Evolutionary conservation across 495 filamentous ascomycete species (phyloP), one percentile per base, ranked within the genome.

Genomic region (Penicillium canescens): DNA sequence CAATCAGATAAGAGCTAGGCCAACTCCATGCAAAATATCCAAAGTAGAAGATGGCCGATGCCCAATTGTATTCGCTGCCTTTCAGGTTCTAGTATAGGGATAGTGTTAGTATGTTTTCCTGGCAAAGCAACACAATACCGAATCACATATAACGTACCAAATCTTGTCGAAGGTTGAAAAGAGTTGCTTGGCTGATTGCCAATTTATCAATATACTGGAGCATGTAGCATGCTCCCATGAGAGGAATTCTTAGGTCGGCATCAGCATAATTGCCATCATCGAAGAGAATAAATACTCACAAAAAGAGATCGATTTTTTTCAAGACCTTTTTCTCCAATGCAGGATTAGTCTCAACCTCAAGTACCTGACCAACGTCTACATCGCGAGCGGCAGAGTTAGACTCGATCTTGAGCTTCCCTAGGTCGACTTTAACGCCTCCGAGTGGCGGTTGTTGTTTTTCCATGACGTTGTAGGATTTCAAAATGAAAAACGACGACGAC

Each of bases 171-270:
- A 79, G 52, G 18, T 78, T 75, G 67, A 83, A 81, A 20, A 79
- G 58, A 9, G 70, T 74, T 12, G 79, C 74, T 59, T 83, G 82
- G 38, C 78, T 81, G 1, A 84, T 64, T 3, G 81, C 79, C 9
- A 80, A 70, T 49, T 84, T 84, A 62, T 85, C 82, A 60, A 85
- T 78, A 56, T 78, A 83, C 49, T 82, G 79, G 33, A 85, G 61
- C 65, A 72, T 72, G 24, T 76, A 76, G 44, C 70, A 72, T 16
- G 72, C 54, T n/a, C 69, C 70, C 72, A 76, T 74, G 9, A 78
- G 58, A 1, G 81, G 82, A 52, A 85, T 79, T 11, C 9, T 20
- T 28, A 53, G 24, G 21, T 23, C 31, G 13, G 10, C 11, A 26
- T 5, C 1, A 31, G 20, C 1, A 26, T 0, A 50, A n/a, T 31